These are phyloP conservation scores for Vachellia collinsii DNA, from an alignment of 306 rosid genomes.

Conservation along the genomic window DNA sequence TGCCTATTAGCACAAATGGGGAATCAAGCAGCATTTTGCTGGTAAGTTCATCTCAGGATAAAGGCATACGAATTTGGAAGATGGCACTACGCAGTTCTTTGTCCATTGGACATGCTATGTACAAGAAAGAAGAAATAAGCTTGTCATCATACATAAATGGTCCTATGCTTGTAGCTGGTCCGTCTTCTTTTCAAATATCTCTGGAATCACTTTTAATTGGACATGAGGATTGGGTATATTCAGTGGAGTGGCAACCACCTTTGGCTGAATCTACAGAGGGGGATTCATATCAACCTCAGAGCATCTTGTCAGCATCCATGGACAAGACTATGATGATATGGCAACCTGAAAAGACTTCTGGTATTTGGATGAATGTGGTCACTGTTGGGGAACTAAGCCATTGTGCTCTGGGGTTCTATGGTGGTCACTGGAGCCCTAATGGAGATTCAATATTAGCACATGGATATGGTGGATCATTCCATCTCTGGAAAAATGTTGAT, in stretches of 20 bases:
- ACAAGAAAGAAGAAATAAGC: slow-evolving; percentile 59
- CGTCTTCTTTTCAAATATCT: slow-evolving; percentile 78
- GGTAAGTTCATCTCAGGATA: slow-evolving; percentile 93
- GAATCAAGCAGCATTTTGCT: slow-evolving; percentile 66
- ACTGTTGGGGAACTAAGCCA: slow-evolving; percentile 97
- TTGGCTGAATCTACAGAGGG: slow-evolving; percentile 51
- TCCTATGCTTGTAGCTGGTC: slow-evolving; percentile 76
- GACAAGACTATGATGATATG: slow-evolving; percentile 99
- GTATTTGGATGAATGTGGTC: slow-evolving; percentile 98
- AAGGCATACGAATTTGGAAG: slow-evolving; percentile 94
- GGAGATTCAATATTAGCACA: slow-evolving; percentile 92
- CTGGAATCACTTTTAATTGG: slow-evolving; percentile 93
- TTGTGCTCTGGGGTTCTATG: slow-evolving; percentile 94
- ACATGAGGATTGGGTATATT: slow-evolving; percentile 99
- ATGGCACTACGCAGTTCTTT: slow-evolving; percentile 47
- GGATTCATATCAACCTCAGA: slow-evolving; percentile 65
- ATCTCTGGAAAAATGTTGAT: slow-evolving; percentile 90
- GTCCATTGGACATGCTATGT: slow-evolving; percentile 46
- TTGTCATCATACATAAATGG: slow-evolving; percentile 90
- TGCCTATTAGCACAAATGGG: slow-evolving; percentile 60
- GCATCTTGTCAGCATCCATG: slow-evolving; percentile 98
- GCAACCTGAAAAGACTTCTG: slow-evolving; percentile 93
- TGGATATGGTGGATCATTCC: slow-evolving; percentile 97
- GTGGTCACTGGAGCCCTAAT: slow-evolving; percentile 92
- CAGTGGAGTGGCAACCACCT: slow-evolving; percentile 94